These are phyloP conservation scores for Monascus ruber DNA, from an alignment of 2,329 filamentous ascomycete genomes.

Conservation along the genomic window DNA sequence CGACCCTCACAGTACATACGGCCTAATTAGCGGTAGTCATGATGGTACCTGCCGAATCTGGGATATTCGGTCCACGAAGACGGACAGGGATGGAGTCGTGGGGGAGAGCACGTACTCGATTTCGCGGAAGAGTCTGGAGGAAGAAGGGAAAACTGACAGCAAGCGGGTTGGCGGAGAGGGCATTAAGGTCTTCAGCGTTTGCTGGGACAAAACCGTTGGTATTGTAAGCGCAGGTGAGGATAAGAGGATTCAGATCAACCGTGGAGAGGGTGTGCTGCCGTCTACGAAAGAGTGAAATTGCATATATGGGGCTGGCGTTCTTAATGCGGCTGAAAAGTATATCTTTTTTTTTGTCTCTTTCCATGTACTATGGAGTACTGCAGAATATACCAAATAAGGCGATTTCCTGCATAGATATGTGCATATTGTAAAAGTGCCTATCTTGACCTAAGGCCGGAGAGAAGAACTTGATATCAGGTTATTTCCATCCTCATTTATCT, in stretches of 20 bases:
- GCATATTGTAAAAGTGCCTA: no score
- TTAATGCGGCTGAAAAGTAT: slow-evolving; percentile 21
- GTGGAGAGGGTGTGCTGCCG: slow-evolving; percentile 42
- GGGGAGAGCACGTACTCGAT: slow-evolving; percentile 69
- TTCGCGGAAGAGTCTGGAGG: slow-evolving; percentile 58
- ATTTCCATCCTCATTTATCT: not conserved
- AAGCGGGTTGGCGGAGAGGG: slow-evolving; percentile 64
- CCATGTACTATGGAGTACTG: not conserved
- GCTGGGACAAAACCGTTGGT: slow-evolving; percentile 75
- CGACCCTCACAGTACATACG: slow-evolving; percentile 59
- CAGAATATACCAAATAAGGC: no score
- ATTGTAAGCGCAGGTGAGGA: slow-evolving; percentile 91
- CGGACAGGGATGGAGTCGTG: slow-evolving; percentile 45
- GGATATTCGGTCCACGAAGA: slow-evolving; percentile 67
- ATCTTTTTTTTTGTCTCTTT: slow-evolving; percentile 5
- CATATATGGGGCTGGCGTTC: slow-evolving; percentile 18
- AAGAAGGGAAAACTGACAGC: slow-evolving; percentile 46
- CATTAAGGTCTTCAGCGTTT: slow-evolving; percentile 78
- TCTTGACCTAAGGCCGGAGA: no score
- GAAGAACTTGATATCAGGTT: not conserved
- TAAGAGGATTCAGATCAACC: slow-evolving; percentile 86
- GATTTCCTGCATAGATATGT: no score
- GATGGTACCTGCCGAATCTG: slow-evolving; percentile 89
- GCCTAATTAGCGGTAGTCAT: slow-evolving; percentile 79
- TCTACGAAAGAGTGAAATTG: slow-evolving; percentile 16